Evolutionary conservation across 345 rosid genomes (phyloP), one percentile per base, ranked within the genome.

Genomic region (Syzygium oleosum): DNA sequence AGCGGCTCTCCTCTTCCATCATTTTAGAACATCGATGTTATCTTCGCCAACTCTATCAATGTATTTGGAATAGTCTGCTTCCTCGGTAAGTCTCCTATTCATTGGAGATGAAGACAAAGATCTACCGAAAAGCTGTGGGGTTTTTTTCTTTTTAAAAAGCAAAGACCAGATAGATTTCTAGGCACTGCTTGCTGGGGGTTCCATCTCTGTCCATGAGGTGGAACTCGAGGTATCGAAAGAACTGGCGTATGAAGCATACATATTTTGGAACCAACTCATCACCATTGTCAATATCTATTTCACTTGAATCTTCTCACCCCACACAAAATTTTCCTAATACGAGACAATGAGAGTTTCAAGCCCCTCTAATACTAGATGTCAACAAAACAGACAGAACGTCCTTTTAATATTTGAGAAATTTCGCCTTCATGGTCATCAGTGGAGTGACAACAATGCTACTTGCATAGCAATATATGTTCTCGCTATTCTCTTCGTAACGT

Each of bases 1-100:
- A 4, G n/a, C 2, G 0, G 63, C 23, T 58, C 2, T 10, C 14
- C 63, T 0, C 29, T 58, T 10, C 3, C 0, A 58, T 25, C 63
- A 11, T 23, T 58, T 58, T 58, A 10, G 63, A 58, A 58, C 7
- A 11, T 58, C 11, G 22, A 58, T 11, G 0, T 58, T 25, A 2
- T 58, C 5, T 58, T 25, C 0, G 0, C 15, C 25, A 11, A 56
- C 61, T 56, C 61, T 1, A 22, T 22, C 12, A 22, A 56, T 56
- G 12, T 56, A 56, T 56, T 56, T 22, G 61, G 2, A 56, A 56
- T 56, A 9, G 22, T 56, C 59, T 22, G 12, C 22, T 56, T 4
- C 12, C 12, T 38, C 22, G 0, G 9, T 56, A 22, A 9, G 9
- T 12, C 4, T 56, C 27, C 27, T 21, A 22, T 25, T 56, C 59